phyloP scores from a whole-genome alignment of 129 eudicot species.

The Gnaphalium uliginosum region DNA sequence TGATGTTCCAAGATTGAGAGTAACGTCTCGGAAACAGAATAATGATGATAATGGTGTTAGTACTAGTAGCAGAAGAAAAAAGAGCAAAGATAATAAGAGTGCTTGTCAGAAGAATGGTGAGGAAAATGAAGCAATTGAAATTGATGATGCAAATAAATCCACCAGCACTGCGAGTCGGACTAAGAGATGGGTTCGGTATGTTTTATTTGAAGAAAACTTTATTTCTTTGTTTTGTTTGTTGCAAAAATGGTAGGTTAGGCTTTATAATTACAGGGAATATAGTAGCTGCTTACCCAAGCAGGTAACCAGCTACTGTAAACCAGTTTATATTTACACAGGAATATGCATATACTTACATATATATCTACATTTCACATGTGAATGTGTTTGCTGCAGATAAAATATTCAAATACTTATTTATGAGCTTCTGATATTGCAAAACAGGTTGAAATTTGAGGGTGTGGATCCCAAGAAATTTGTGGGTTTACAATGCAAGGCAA shows the following conservation, averaged over 20 bases:
- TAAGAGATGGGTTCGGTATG: conserved; percentile 80
- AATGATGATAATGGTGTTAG: background rate
- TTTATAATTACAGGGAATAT: background rate
- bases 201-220: background rate
- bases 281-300: too few relatives aligned
- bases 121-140: conserved; percentile 23
- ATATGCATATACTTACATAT: background rate
- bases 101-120: conserved; percentile 7
- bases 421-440: conserved; percentile 19
- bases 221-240: conserved; percentile 16
- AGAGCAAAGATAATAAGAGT: conserved; percentile 5
- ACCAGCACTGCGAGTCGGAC: conserved; percentile 35
- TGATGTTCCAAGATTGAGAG: conserved; percentile 40
- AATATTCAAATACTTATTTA: background rate
- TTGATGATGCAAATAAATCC: conserved; percentile 28
- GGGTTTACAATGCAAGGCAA: conserved; percentile 92
- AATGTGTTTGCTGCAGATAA: background rate
- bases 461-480: conserved; percentile 72
- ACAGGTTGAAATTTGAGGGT: conserved; percentile 76
- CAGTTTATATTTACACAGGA: background rate
- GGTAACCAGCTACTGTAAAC: background rate
- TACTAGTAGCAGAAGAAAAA: background rate
- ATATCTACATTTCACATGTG: background rate
- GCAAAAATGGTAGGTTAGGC: background rate
- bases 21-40: conserved; percentile 27